Base-by-base conservation (phyloP, 805 yeast species). In the Myxozyma melibiosi region DNA sequence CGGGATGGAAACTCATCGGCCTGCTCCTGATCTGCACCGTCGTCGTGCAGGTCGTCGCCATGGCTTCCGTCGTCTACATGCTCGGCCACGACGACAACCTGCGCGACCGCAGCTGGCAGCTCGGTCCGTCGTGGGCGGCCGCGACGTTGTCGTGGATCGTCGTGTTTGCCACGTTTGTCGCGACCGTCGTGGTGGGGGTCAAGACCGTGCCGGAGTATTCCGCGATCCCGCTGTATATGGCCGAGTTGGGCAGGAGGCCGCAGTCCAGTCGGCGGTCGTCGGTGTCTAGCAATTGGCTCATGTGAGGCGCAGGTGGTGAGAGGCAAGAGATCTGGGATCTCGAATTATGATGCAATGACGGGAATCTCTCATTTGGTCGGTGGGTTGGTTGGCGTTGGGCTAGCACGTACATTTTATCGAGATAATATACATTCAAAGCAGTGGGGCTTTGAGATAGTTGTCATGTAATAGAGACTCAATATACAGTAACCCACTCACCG, bases 101-200 rank as follows among this genome's bases (percentile, higher is more conserved):
- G 34, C 38, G 33, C 20, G 45, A 42, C 11, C 49, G 35, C 11
- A 30, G 27, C 24, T 58, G 62, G 62, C 42, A 35, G 18, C 20
- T 58, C 1, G 62, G 62, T 4, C 11, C 28, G 13, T 54, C 62
- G 11, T 58, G 62, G 62, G 54, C 33, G 9, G 50, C 51, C 18
- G 60, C 53, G 3, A 40, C 47, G 1, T 45, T 9, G 1, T 46
- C 62, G 20, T 39, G 45, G 42, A 40, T 55, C 39, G 33, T 55
- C 28, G 49, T 33, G 22, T 37, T 58, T 24, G 27, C 9, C 14
- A 9, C 41, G 27, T 25, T 54, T 13, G 38, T 58, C 30, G 24
- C 44, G 27, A 58, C 62, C 7, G 14, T 58, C 28, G 34, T 55
- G 16, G 51, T 50, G n/a, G 59, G 59, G 16, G 28, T 38, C 38